Evolutionary conservation across 225 moss, liverwort and hornwort genomes (phyloP).

Genomic region (Neckera pumila): DNA sequence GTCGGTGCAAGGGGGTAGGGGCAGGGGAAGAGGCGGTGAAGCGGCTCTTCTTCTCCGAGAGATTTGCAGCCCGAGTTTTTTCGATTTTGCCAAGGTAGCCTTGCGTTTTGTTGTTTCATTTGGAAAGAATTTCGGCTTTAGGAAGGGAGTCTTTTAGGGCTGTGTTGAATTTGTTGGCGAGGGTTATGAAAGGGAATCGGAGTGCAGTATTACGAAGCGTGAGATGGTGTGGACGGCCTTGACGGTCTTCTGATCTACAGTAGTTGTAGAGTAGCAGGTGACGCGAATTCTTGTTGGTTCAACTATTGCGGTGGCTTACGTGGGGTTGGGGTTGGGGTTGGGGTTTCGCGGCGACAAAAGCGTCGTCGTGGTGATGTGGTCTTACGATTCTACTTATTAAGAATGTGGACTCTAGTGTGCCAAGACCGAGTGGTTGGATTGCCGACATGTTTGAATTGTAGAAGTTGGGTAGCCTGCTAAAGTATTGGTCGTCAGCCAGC

Average conservation of each 20-base stretch:
- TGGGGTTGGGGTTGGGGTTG: background rate
- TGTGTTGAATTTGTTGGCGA: background rate
- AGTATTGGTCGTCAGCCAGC: background rate
- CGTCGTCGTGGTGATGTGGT: background rate
- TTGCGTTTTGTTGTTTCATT: background rate
- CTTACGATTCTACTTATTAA: background rate
- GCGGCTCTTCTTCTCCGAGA: constrained; percentile 1
- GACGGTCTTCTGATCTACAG: constrained; percentile 11
- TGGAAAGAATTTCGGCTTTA: background rate
- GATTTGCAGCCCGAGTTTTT: background rate
- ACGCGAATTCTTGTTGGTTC: background rate
- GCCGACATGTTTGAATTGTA: constrained; percentile 8
- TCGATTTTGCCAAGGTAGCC: background rate
- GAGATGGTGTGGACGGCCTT: background rate
- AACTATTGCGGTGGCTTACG: constrained; percentile 1
- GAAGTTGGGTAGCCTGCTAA: background rate
- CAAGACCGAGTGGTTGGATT: background rate
- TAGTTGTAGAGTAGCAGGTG: background rate
- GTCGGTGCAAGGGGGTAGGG: background rate
- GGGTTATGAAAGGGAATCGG: background rate
- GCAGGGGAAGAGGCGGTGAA: background rate
- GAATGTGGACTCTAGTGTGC: background rate
- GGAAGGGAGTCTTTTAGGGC: background rate
- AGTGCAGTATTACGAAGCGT: background rate
- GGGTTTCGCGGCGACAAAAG: background rate